phyloP scores from a whole-genome alignment of 2,329 filamentous ascomycete genomes.

The Botrytis aclada region DNA sequence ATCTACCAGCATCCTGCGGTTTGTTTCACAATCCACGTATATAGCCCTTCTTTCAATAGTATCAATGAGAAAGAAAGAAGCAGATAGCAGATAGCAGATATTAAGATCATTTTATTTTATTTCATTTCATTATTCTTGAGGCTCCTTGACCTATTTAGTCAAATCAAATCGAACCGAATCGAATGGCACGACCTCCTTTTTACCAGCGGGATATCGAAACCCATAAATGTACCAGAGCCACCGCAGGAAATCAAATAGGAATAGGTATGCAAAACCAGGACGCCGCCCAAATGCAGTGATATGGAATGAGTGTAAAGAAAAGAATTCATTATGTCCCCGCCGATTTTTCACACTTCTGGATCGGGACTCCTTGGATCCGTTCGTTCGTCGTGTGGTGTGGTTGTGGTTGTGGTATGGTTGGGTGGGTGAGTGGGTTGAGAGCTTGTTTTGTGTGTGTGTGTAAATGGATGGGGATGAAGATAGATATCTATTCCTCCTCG shows the following conservation, averaged over 20 bases:
- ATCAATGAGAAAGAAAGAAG: background rate
- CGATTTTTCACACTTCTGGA: background rate
- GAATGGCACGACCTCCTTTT: background rate
- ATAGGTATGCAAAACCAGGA: background rate
- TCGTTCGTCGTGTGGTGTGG: background rate
- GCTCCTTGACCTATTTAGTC: background rate
- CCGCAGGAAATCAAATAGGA: background rate
- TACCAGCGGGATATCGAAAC: constrained; percentile 2
- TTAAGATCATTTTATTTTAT: background rate
- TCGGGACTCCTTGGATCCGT: background rate
- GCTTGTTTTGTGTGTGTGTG: background rate
- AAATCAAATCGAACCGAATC: background rate
- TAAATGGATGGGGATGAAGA: background rate
- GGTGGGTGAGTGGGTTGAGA: background rate
- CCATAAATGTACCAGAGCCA: background rate
- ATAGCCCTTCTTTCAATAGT: accelerated
- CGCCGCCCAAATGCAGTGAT: constrained; percentile 14
- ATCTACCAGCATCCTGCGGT: background rate
- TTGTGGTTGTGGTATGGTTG: background rate
- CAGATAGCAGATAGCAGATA: background rate
- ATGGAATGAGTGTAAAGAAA: background rate
- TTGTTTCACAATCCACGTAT: background rate
- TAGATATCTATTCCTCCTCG: constrained; percentile 14
- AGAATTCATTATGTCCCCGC: background rate
- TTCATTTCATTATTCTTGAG: background rate